Evolutionary conservation across 768 basidiomycete genomes (phyloP).

Genomic region (Trametes meyenii): DNA sequence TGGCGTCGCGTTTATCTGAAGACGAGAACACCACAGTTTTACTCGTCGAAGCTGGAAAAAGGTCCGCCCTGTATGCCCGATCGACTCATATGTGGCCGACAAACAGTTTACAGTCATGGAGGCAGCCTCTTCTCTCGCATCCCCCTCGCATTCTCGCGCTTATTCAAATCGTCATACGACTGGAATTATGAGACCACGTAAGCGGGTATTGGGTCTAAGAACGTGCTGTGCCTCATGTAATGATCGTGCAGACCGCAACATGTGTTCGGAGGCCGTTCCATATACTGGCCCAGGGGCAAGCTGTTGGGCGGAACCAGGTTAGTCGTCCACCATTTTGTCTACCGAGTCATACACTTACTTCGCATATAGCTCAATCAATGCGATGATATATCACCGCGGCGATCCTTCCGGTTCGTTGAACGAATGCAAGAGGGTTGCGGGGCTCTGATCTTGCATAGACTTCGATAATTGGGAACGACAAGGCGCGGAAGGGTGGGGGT

Average conservation of each 20-base stretch:
- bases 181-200: conserved; percentile 33
- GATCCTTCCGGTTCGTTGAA: conserved; percentile 26
- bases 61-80: conserved; percentile 38
- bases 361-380: conserved; percentile 28
- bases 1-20: conserved; percentile 59
- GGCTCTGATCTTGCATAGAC: conserved; percentile 10
- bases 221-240: too few species aligned
- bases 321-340: background rate
- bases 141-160: conserved; percentile 25
- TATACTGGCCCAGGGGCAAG: conserved; percentile 32
- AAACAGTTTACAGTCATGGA: conserved; percentile 12
- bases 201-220: background rate
- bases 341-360: background rate
- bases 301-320: conserved; percentile 33
- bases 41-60: conserved; percentile 60
- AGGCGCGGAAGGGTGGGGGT: conserved; percentile 31
- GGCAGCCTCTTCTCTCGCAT: conserved; percentile 21
- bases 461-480: conserved; percentile 28
- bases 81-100: background rate
- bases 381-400: conserved; percentile 30
- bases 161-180: conserved; percentile 52
- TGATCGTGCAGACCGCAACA: conserved; percentile 25
- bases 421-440: background rate
- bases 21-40: conserved; percentile 52
- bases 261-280: conserved; percentile 13